Percentiles rank a stretch among this genome's conserved stretches.
Evolutionary conservation across 306 rosid genomes (phyloP).

Genomic region (Casuarina equisetifolia): DNA sequence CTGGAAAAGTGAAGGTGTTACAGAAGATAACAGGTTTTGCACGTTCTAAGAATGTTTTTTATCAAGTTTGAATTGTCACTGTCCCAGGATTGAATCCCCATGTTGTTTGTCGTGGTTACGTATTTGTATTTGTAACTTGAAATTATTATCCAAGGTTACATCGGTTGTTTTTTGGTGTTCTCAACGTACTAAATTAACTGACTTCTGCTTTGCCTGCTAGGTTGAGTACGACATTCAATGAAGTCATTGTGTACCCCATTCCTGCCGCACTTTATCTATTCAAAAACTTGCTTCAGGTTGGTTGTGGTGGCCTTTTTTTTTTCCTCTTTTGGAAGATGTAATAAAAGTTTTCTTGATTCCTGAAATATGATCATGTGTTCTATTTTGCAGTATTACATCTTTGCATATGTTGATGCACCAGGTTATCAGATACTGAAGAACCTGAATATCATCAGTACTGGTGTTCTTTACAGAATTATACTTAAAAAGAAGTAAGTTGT

Average conservation of each 20-base stretch:
- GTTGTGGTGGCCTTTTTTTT: slow-evolving; percentile 24
- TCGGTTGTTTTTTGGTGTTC: no score
- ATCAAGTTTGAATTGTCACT: neutral
- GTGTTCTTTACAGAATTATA: slow-evolving; percentile 83
- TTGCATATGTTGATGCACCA: slow-evolving; percentile 96
- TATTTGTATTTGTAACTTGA: no score
- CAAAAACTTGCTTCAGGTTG: slow-evolving; percentile 93
- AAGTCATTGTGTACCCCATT: slow-evolving; percentile 88
- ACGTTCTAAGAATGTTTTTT: neutral
- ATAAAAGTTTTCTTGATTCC: slow-evolving; percentile 19
- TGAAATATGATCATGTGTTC: slow-evolving; percentile 28
- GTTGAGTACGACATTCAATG: slow-evolving; percentile 76
- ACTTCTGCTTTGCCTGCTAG: slow-evolving; percentile 35
- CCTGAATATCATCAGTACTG: slow-evolving; percentile 88
- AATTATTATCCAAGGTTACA: no score
- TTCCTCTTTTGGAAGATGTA: neutral
- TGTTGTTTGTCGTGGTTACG: no score
- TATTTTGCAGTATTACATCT: slow-evolving; percentile 82
- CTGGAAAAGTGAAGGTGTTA: slow-evolving; percentile 77
- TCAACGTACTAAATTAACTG: neutral
- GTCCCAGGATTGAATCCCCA: neutral
- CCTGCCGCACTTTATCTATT: slow-evolving; percentile 91
- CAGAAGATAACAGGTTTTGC: slow-evolving; percentile 79
- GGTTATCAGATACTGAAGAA: slow-evolving; percentile 95
- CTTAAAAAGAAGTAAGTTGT: slow-evolving; percentile 71